Evolutionary conservation across 78 protist genomes (phyloP).

Genomic region (Dictyostelium capitatum): DNA sequence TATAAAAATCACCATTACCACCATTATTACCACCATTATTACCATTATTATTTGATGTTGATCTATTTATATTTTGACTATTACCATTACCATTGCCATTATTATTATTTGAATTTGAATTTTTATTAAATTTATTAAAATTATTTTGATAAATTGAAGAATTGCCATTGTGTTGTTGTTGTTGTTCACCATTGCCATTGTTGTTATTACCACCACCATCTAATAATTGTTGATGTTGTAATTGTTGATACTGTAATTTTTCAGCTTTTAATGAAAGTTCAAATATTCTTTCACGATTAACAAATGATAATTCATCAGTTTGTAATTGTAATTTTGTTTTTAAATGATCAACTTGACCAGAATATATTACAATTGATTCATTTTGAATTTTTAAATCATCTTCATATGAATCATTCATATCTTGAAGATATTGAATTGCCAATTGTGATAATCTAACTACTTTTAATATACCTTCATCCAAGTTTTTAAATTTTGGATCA

Average conservation of each 20-base stretch:
- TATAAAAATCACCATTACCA: neutral
- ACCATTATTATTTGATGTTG: neutral
- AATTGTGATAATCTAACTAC: conserved; percentile 24
- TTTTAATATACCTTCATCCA: conserved; percentile 3
- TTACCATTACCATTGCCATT: conserved; percentile 6
- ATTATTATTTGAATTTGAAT: neutral
- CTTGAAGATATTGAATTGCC: conserved; percentile 15
- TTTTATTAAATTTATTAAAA: conserved; percentile 13
- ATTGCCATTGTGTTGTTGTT: neutral
- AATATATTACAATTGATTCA: neutral
- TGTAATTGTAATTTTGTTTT: neutral
- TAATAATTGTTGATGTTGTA: conserved; percentile 2
- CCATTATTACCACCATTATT: neutral
- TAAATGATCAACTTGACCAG: neutral
- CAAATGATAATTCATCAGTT: neutral
- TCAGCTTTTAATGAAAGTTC: conserved; percentile 20
- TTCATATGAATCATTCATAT: neutral
- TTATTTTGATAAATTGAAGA: neutral
- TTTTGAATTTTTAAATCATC: neutral
- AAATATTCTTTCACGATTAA: conserved; percentile 21
- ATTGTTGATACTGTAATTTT: conserved; percentile 16
- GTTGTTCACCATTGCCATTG: neutral
- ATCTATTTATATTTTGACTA: neutral
- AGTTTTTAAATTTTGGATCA: conserved; percentile 4
- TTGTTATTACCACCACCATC: neutral